phyloP scores from a whole-genome alignment of 495 filamentous ascomycete species.

The Lophiostoma macrostomum region DNA sequence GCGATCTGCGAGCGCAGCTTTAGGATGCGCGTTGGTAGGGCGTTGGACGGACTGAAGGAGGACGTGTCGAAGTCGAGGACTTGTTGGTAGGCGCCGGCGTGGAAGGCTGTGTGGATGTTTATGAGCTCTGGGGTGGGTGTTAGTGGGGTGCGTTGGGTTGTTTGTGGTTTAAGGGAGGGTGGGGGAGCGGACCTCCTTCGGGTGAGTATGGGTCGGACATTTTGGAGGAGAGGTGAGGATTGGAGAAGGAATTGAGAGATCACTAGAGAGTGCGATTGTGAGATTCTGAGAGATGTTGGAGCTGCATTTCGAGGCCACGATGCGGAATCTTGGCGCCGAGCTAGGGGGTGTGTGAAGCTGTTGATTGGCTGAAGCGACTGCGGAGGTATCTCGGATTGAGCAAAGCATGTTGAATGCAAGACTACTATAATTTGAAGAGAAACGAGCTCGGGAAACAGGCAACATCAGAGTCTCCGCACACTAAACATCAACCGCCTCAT shows the following conservation, averaged over 20 bases:
- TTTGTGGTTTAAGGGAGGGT: not conserved
- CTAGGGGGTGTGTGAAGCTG: too few relatives aligned
- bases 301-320: constrained; percentile 16
- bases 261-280: too few relatives aligned
- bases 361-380: too few relatives aligned
- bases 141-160: constrained; percentile 22
- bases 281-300: not conserved
- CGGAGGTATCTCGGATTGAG: too few relatives aligned
- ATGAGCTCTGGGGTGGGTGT: constrained; percentile 66
- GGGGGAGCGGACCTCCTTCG: constrained; percentile 64
- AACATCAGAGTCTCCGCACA: constrained; percentile 11
- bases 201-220: constrained; percentile 91
- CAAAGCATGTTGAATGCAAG: too few relatives aligned
- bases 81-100: constrained; percentile 81
- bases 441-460: not conserved
- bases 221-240: not conserved
- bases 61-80: constrained; percentile 79
- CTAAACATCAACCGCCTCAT: constrained; percentile 12
- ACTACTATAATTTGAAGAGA: not conserved
- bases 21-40: constrained; percentile 72
- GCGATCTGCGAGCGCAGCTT: constrained; percentile 78
- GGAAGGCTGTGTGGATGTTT: constrained; percentile 93
- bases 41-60: constrained; percentile 71
- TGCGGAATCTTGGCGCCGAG: constrained; percentile 3
- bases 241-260: not conserved